Evolutionary conservation across 106 monocot species (phyloP), one percentile per base, ranked within the genome.

Genomic region (Dioscorea zingiberensis): DNA sequence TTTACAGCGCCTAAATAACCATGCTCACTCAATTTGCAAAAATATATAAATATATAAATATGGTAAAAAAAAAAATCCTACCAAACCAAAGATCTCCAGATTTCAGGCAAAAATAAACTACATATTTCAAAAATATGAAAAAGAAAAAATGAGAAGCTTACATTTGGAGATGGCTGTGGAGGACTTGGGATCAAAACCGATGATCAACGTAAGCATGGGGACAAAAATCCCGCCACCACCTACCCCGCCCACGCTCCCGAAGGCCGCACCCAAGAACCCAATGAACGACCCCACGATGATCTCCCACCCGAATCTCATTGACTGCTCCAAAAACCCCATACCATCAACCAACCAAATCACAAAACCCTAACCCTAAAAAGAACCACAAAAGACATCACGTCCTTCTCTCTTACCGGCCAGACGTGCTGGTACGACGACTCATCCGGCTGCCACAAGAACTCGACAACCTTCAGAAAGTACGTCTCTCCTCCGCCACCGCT

Each of bases 81-180:
- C 9, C 38, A 38, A 38, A 6, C 38, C n/a, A n/a, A n/a, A 38
- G 38, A 38, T 10, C 38, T 10, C 3, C 10, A 38, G 38, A 38
- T 38, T 38, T 38, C 38, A 38, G 38, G 38, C 38, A 38, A 38
- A 38, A 38, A 2, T 6, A 38, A n/a, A 1, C 0, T 38, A 10
- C 38, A 38, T n/a, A n/a, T n/a, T n/a, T n/a, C 38, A 38, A 38
- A 38, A 38, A 38, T n/a, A n/a, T n/a, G 38, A 6, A 38, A 38
- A 38, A 38, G 38, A 10, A 38, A 38, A 38, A 38, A 38, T 6
- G n/a, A n/a, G n/a, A n/a, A n/a, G 13, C 72, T 78, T 71, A 92
- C 92, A 87, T 77, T 92, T 87, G n/a, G 92, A 92, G 6, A 92
- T 62, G 3, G 92, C 87, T 1, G 87, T 84, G 0, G 92, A 87